Conservation (phyloP, 2,329 filamentous ascomycete species). For the Colletotrichum lini region DNA sequence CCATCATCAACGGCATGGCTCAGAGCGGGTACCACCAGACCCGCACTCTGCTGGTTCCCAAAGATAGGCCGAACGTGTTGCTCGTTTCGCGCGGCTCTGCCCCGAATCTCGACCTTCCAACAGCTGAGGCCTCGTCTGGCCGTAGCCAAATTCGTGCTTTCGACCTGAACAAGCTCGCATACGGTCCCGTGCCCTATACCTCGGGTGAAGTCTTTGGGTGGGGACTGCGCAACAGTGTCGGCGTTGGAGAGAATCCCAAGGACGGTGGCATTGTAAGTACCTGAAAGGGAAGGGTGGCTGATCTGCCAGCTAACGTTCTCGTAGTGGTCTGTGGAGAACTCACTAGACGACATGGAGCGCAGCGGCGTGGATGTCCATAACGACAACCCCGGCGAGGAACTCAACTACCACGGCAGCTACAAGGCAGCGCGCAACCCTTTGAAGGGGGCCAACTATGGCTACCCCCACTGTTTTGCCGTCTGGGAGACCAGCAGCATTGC, state of each 20-base stretch:
- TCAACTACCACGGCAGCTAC: slow-evolving; percentile 80
- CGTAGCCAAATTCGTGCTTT: slow-evolving; percentile 77
- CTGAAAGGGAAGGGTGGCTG: too few relatives aligned
- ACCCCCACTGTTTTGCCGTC: slow-evolving; percentile 68
- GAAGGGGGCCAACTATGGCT: slow-evolving; percentile 48
- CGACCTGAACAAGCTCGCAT: slow-evolving; percentile 53
- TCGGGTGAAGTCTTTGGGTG: slow-evolving; percentile 71
- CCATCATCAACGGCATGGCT: slow-evolving; percentile 66
- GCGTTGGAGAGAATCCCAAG: slow-evolving; percentile 72
- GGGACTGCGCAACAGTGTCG: slow-evolving; percentile 82
- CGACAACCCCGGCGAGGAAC: slow-evolving; percentile 80
- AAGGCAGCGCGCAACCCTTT: slow-evolving; percentile 50
- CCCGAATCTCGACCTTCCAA: slow-evolving; percentile 71
- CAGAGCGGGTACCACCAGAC: slow-evolving; percentile 72
- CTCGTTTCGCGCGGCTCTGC: slow-evolving; percentile 77
- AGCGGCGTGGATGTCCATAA: slow-evolving; percentile 72
- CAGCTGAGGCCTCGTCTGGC: slow-evolving; percentile 67
- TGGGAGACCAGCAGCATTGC: slow-evolving; percentile 68
- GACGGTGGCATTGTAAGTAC: slow-evolving; percentile 60
- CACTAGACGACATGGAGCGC: slow-evolving; percentile 74
- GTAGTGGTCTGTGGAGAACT: slow-evolving; percentile 77
- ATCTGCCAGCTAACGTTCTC: slow-evolving; percentile 5
- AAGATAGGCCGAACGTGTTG: slow-evolving; percentile 67
- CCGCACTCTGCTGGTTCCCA: slow-evolving; percentile 75
- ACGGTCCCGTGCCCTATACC: slow-evolving; percentile 60